Evolutionary conservation across 2,329 filamentous ascomycete genomes (phyloP).

Genomic region (Aspergillus clavatus): DNA sequence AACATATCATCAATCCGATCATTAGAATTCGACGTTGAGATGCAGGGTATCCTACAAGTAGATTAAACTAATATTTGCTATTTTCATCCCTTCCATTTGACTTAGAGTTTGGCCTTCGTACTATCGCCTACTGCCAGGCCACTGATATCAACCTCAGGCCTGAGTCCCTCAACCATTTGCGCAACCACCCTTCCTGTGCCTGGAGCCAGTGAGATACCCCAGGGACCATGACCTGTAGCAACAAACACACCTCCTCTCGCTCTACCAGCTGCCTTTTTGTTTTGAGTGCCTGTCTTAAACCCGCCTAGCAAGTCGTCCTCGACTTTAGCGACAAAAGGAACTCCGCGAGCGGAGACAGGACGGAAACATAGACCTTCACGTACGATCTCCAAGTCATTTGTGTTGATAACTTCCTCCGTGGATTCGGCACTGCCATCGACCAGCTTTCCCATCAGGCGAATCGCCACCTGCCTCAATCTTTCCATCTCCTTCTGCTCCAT

Average conservation of each 20-base stretch:
- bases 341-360: conserved; percentile 60
- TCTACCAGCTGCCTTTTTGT: conserved; percentile 39
- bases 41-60: background rate
- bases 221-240: conserved; percentile 69
- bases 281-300: conserved; percentile 38
- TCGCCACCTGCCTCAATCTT: conserved; percentile 28
- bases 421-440: conserved; percentile 9
- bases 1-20: background rate
- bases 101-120: background rate
- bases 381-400: conserved; percentile 57
- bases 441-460: conserved; percentile 32
- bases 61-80: background rate
- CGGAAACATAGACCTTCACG: conserved; percentile 68
- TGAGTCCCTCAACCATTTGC: conserved; percentile 61
- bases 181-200: conserved; percentile 68
- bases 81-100: background rate
- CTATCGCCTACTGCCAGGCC: conserved; percentile 38
- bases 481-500: conserved; percentile 42
- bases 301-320: conserved; percentile 53
- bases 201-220: conserved; percentile 62
- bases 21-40: background rate
- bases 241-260: conserved; percentile 59
- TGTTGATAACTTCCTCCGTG: conserved; percentile 26
- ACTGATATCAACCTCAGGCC: conserved; percentile 56
- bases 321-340: conserved; percentile 59